Conservation (phyloP, 2,329 filamentous ascomycete genomes). For the Coleophoma eucalyptorum region DNA sequence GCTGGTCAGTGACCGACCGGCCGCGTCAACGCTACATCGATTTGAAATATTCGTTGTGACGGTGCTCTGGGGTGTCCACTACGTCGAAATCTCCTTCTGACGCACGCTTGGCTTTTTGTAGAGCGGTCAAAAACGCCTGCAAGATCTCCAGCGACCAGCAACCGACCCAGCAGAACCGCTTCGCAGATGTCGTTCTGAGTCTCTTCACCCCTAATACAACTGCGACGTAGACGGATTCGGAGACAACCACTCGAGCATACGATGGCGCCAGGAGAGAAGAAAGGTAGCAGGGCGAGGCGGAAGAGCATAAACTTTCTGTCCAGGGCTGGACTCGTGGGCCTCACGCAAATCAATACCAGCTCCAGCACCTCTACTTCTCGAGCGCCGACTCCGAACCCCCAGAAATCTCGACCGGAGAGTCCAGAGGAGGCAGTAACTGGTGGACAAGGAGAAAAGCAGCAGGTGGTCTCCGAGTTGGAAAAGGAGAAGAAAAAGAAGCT, state of each 20-base stretch:
- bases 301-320: slow-evolving; percentile 26
- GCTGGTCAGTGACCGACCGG: background rate
- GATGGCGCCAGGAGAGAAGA: slow-evolving; percentile 22
- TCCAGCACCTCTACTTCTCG: too few relatives aligned
- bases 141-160: background rate
- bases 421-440: too few relatives aligned
- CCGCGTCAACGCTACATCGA: background rate
- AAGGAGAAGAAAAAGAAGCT: slow-evolving; percentile 24
- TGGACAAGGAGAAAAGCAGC: slow-evolving; percentile 3
- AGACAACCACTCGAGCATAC: slow-evolving; percentile 7
- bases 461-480: slow-evolving; percentile 7
- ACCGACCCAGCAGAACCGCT: background rate
- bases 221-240: slow-evolving; percentile 2
- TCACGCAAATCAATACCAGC: slow-evolving; percentile 21
- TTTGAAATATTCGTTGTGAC: background rate
- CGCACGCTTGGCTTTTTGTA: too few relatives aligned
- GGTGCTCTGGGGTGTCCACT: too few relatives aligned
- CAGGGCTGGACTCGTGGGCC: slow-evolving; percentile 13
- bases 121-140: background rate
- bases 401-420: too few relatives aligned
- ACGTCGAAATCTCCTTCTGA: too few relatives aligned
- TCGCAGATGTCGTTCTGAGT: background rate
- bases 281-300: slow-evolving; percentile 12
- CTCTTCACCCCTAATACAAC: background rate
- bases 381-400: too few relatives aligned